A percentile compares a stretch with the other conserved stretches of the same genome.
These are phyloP conservation scores for Colletotrichum sansevieriae DNA, from an alignment of 2,329 filamentous ascomycete genomes.

Conservation along the genomic window DNA sequence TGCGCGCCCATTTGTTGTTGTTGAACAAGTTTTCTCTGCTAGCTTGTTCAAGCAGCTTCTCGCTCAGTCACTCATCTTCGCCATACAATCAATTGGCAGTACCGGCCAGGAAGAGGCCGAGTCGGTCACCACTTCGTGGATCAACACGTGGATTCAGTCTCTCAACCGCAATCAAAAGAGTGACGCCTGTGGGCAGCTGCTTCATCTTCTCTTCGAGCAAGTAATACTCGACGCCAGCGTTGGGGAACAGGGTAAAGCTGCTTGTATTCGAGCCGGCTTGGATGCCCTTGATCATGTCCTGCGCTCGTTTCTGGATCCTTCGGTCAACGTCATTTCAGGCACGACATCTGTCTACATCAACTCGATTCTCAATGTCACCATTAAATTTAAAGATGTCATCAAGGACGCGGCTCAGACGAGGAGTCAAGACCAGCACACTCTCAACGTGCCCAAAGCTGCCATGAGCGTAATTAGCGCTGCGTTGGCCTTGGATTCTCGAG, in stretches of 20 bases:
- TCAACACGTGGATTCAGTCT: slow-evolving; percentile 81
- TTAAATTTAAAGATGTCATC: slow-evolving; percentile 73
- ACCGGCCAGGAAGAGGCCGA: slow-evolving; percentile 55
- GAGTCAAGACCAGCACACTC: slow-evolving; percentile 52
- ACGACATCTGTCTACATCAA: slow-evolving; percentile 74
- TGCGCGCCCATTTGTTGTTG: slow-evolving; percentile 82
- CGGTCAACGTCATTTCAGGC: slow-evolving; percentile 54
- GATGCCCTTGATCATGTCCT: slow-evolving; percentile 69
- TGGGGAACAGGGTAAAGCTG: slow-evolving; percentile 68
- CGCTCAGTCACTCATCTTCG: slow-evolving; percentile 66
- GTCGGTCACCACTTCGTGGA: slow-evolving; percentile 81
- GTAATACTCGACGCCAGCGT: slow-evolving; percentile 68
- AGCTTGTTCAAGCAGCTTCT: slow-evolving; percentile 74
- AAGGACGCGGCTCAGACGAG: slow-evolving; percentile 60
- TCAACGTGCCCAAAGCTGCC: slow-evolving; percentile 62
- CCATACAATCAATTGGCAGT: slow-evolving; percentile 64
- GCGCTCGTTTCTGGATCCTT: slow-evolving; percentile 65
- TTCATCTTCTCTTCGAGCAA: slow-evolving; percentile 79
- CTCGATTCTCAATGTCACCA: slow-evolving; percentile 74
- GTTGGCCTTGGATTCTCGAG: slow-evolving; percentile 59
- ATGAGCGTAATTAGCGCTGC: slow-evolving; percentile 66
- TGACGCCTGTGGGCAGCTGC: slow-evolving; percentile 83
- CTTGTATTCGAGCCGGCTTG: slow-evolving; percentile 75
- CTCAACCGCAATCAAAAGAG: slow-evolving; percentile 81
- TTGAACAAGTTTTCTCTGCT: slow-evolving; percentile 86